Evolutionary conservation across 768 basidiomycete species (phyloP), one percentile per base, ranked within the genome.

Genomic region (Lentinus tigrinus): DNA sequence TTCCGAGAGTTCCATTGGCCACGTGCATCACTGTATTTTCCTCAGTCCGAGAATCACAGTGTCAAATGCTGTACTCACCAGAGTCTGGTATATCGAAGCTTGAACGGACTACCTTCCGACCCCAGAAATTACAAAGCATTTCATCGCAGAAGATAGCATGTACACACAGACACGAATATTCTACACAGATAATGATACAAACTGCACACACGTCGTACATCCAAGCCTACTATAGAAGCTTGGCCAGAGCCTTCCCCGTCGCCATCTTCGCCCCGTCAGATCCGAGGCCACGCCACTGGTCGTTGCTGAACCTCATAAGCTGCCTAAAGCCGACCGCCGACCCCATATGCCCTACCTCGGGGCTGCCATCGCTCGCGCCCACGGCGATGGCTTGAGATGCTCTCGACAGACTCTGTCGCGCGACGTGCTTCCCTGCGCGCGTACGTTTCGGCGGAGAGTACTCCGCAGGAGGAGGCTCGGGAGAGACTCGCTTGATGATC

Each of bases 401-500:
- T 6, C 43, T 6, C 21, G 43, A 14, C 21, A 19, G 23, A 16
- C 31, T 56, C 51, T n/a, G 61, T 23, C 36, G 57, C 56, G 54
- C 52, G 27, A 36, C 34, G 39, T 65, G 56, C 56, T 54, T 56
- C n/a, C 52, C 56, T 19, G 69, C 69, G 3, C 67, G 61, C 47
- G 69, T 67, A 21, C 49, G 63, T 53, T 61, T 62, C 26, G 64
- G 63, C 13, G 69, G 69, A 10, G 65, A 67, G 57, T 68, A 68
- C 36, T 55, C 46, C 9, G 23, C 43, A 3, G 23, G 43, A 13
- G 13, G 43, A 8, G 23, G 21, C 6, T 24, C 23, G 21, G 24
- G 49, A 3, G 47, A 44, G n/a, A 57, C 24, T 4, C 54, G 63
- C 7, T 52, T 52, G 40, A 62, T 58, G 14, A 44, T 49, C 19